Base-by-base conservation (phyloP, 2,329 filamentous ascomycete species). In the Alternaria novae-zelandiae region DNA sequence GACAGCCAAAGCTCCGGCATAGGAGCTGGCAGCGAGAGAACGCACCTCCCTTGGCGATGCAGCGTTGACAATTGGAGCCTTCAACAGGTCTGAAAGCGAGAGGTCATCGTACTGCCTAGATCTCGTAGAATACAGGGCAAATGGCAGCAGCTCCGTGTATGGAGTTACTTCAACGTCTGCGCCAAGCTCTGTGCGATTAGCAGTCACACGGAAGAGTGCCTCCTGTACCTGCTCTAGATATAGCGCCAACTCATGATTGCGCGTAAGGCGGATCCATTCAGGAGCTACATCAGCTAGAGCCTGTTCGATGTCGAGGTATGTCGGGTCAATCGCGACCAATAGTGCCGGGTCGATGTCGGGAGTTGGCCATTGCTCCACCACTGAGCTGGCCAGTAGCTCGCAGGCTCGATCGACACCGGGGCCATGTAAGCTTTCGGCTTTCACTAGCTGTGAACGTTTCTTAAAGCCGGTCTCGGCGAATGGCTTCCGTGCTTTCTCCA, bases 211-310 rank as follows among this genome's bases (percentile, higher is more conserved):
- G 17, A 10, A 50, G 20, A 67, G 32, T 8, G 85, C 66, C 0
- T 49, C 6, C 56, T 88, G 85, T 0, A 86, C 81, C 25, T 79
- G 46, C 10, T 76, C 58, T 1, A 88, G 62, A 65, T 87, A 83
- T 0, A 71, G 45, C 0, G 78, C 81, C 1, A 88, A 77, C 26
- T 85, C 78, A 10, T 79, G 63, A 47, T 89, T 89, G 6, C 82
- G 77, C n/a, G 79, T 82, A 0, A 86, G 68, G 0, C 83, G 80
- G 5, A 74, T 64, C 86, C 86, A 89, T 54, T 86, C 83, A 0
- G 80, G 79, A 0, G 68, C 65, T 13, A 88, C 70, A 0, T 72
- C 68, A 0, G 77, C 66, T 2, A 86, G 41, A 4, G 84, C 85
- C 11, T 73, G 63, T 0, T 64, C 41, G 3, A 86, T 61, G 0